These are phyloP conservation scores for Aspergillus hortae DNA, from an alignment of 2,329 filamentous ascomycete species.

Conservation along the genomic window DNA sequence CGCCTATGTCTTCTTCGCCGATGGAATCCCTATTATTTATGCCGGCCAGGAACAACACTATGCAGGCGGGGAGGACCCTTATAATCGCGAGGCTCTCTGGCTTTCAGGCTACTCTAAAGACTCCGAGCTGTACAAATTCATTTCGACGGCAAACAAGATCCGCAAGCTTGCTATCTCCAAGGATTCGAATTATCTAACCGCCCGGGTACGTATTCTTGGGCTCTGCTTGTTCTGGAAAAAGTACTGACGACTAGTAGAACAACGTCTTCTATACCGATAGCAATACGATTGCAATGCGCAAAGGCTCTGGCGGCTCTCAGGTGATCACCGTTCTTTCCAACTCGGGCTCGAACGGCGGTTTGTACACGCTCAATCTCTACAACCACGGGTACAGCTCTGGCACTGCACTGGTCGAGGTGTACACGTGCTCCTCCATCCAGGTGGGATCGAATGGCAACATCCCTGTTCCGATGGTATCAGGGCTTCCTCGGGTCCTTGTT, in stretches of 20 bases:
- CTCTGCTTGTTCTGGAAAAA: not conserved
- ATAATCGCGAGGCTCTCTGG: constrained; percentile 59
- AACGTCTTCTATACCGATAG: constrained; percentile 43
- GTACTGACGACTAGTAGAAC: constrained; percentile 19
- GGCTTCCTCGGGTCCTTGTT: constrained; percentile 32
- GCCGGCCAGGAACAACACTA: constrained; percentile 66
- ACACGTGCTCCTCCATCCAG: constrained; percentile 41
- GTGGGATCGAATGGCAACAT: constrained; percentile 44
- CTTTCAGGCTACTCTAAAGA: constrained; percentile 47
- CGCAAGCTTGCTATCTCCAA: constrained; percentile 43
- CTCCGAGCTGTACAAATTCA: constrained; percentile 48
- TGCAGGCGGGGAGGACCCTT: constrained; percentile 47
- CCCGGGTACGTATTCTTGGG: constrained; percentile 21
- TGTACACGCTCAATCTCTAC: constrained; percentile 23
- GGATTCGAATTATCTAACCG: constrained; percentile 39
- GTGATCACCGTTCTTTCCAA: constrained; percentile 43
- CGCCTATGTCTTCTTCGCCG: constrained; percentile 55
- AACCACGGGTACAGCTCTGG: constrained; percentile 24
- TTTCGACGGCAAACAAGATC: constrained; percentile 49
- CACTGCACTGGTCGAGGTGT: constrained; percentile 23
- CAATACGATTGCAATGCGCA: constrained; percentile 44
- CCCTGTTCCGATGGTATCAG: constrained; percentile 40
- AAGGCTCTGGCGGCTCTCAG: constrained; percentile 40
- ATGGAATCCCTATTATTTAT: constrained; percentile 65
- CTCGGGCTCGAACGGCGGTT: constrained; percentile 31